Conservation (phyloP, 306 rosid genomes). For the Rosa lucieae region DNA sequence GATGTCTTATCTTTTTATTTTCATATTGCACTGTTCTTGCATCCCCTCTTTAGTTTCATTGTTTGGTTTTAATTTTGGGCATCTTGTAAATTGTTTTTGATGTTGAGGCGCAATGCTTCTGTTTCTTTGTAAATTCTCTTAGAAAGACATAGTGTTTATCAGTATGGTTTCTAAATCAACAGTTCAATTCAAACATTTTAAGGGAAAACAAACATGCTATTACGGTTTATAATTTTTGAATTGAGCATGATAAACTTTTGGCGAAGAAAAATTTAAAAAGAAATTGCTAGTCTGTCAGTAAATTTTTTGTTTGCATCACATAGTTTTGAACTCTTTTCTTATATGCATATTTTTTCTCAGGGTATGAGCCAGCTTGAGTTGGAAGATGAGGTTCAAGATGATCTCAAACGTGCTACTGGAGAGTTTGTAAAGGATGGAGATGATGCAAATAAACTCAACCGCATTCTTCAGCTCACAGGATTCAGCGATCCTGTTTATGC, state of each 20-base stretch:
- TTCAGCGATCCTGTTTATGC: slow-evolving; percentile 99
- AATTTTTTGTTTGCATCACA: neutral
- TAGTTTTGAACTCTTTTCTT: neutral
- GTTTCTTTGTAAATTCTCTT: neutral
- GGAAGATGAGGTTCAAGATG: slow-evolving; percentile 98
- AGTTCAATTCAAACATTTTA: neutral
- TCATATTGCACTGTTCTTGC: slow-evolving; percentile 18
- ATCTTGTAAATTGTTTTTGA: neutral
- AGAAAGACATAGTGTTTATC: neutral
- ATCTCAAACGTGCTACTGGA: slow-evolving; percentile 99
- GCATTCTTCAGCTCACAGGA: slow-evolving; percentile 99
- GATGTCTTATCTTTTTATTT: neutral
- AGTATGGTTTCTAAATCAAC: neutral
- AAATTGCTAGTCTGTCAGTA: neutral
- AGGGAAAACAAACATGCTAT: neutral
- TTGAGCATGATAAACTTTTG: neutral
- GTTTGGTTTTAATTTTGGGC: neutral
- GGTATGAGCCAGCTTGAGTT: slow-evolving; percentile 99
- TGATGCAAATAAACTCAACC: slow-evolving; percentile 92
- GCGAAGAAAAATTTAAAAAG: neutral
- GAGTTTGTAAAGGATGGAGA: slow-evolving; percentile 86
- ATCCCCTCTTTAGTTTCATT: neutral
- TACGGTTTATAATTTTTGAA: neutral
- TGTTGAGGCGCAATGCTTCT: neutral
- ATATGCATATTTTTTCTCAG: slow-evolving; percentile 38